Percentiles rank a stretch among this genome's conserved stretches.
These are phyloP conservation scores for Trichoderma koningii DNA, from an alignment of 2,329 filamentous ascomycete genomes.

Conservation along the genomic window DNA sequence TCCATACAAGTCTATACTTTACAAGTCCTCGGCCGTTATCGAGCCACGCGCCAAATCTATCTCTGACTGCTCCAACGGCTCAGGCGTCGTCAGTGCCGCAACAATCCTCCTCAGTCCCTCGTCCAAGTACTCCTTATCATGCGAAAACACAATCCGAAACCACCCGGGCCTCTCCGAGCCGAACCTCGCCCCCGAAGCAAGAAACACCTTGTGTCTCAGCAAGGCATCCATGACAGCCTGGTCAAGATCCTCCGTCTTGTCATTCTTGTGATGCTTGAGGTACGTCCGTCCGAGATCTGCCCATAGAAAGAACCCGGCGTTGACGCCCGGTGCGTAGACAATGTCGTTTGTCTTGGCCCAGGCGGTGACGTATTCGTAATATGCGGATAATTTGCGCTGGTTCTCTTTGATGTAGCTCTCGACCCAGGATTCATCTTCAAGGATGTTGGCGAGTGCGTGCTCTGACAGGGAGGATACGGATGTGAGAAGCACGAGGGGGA, in stretches of 20 bases:
- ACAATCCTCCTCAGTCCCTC: slow-evolving; percentile 33
- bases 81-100: slow-evolving; percentile 18
- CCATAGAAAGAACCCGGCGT: slow-evolving; percentile 60
- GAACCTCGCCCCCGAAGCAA: slow-evolving; percentile 43
- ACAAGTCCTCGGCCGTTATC: neutral
- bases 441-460: slow-evolving; percentile 43
- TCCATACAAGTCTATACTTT: neutral
- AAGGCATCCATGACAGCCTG: slow-evolving; percentile 36
- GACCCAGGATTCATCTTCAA: slow-evolving; percentile 49
- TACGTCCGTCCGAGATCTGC: slow-evolving; percentile 47
- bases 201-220: slow-evolving; percentile 39
- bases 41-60: neutral
- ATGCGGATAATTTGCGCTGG: slow-evolving; percentile 41
- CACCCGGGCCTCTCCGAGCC: slow-evolving; percentile 44
- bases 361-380: slow-evolving; percentile 43
- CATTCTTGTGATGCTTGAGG: slow-evolving; percentile 16
- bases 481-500: slow-evolving; percentile 44
- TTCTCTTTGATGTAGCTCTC: slow-evolving; percentile 50
- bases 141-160: slow-evolving; percentile 46
- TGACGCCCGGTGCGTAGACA: slow-evolving; percentile 48
- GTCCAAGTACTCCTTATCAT: slow-evolving; percentile 37
- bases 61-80: neutral
- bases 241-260: slow-evolving; percentile 33
- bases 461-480: slow-evolving; percentile 50
- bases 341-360: slow-evolving; percentile 46